Conservation (phyloP, 305 asterid genomes). For the Vinca major region DNA sequence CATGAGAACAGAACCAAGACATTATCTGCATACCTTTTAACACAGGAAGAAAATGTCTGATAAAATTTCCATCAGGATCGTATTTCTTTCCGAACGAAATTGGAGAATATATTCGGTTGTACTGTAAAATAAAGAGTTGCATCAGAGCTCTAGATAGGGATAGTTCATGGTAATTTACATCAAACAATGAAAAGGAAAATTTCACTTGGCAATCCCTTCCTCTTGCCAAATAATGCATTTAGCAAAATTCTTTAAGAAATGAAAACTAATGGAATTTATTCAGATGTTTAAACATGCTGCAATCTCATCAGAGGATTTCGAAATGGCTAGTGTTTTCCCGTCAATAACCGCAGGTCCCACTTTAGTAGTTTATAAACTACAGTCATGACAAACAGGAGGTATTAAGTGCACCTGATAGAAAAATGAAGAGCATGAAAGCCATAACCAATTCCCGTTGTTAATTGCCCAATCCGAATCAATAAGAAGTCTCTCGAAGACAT, state of each 20-base stretch:
- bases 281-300: not conserved
- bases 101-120: constrained; percentile 84
- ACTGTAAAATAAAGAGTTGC: constrained; percentile 32
- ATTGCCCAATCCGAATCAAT: constrained; percentile 94
- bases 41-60: constrained; percentile 79
- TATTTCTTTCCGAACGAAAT: constrained; percentile 82
- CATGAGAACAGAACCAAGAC: constrained; percentile 15
- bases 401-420: constrained; percentile 63
- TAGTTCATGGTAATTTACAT: not conserved
- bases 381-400: constrained; percentile 3
- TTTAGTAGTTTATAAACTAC: constrained; percentile 11
- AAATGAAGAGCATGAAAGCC: constrained; percentile 94
- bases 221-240: not conserved
- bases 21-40: constrained; percentile 48
- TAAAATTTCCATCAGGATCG: constrained; percentile 69
- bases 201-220: not conserved
- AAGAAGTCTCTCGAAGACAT: constrained; percentile 85
- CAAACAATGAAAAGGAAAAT: not conserved
- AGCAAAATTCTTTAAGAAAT: not conserved
- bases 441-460: constrained; percentile 90
- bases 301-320: not conserved
- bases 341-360: not conserved
- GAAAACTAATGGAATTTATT: not conserved
- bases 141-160: not conserved
- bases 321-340: not conserved